A percentile compares a stretch with the other conserved stretches of the same genome.
These are phyloP conservation scores for Gaultheria prostrata DNA, from an alignment of 148 eudicot genomes.

Conservation along the genomic window DNA sequence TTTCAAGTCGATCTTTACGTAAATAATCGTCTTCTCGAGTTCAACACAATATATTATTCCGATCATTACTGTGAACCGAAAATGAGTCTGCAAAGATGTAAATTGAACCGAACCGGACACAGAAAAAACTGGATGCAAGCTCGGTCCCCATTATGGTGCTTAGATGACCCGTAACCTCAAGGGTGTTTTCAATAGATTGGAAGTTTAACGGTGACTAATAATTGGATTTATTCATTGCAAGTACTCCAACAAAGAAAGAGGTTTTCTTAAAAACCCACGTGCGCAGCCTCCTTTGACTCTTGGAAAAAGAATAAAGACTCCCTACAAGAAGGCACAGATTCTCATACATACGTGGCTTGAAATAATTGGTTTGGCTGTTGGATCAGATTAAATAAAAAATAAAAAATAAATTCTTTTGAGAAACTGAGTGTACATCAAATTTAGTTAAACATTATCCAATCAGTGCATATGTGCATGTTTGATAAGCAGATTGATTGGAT, in stretches of 20 bases:
- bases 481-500: neutral
- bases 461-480: neutral
- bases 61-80: neutral
- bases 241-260: neutral
- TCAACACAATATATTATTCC: no score
- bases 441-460: neutral
- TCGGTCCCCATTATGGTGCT: neutral
- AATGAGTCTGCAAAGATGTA: neutral
- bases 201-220: conserved; percentile 4
- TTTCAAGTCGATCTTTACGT: neutral
- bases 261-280: neutral
- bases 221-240: neutral
- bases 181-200: neutral
- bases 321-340: neutral
- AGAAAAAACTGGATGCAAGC: neutral
- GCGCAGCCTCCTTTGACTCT: conserved; percentile 1
- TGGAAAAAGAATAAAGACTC: neutral
- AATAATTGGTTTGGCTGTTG: neutral
- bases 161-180: neutral
- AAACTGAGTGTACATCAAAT: neutral
- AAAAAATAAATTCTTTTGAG: neutral
- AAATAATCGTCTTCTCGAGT: neutral
- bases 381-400: neutral
- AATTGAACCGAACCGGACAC: neutral
- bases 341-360: neutral